Percentiles rank a stretch among this genome's conserved stretches.
phyloP scores from a whole-genome alignment of 2,329 filamentous ascomycete genomes.

The Pyricularia sp. region DNA sequence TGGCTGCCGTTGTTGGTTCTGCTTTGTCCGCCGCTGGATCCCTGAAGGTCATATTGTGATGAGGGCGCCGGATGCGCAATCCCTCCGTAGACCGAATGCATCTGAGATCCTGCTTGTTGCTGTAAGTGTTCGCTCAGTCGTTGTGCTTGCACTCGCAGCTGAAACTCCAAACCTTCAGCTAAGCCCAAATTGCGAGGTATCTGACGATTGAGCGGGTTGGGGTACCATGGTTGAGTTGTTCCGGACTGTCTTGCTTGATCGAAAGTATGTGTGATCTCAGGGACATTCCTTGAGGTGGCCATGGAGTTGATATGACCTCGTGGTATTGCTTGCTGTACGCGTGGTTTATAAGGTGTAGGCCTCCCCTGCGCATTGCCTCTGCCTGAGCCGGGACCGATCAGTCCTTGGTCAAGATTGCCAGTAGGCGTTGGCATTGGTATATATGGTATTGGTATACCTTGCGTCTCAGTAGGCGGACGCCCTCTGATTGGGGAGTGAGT shows the following conservation, averaged over 20 bases:
- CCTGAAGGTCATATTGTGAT: background rate
- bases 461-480: no score
- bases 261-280: background rate
- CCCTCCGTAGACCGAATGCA: background rate
- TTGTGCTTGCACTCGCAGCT: background rate
- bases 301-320: background rate
- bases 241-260: background rate
- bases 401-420: no score
- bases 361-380: background rate
- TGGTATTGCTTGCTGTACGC: background rate
- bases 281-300: background rate
- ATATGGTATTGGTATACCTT: no score
- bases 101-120: background rate
- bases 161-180: background rate
- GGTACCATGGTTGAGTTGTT: background rate
- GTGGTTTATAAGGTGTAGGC: background rate
- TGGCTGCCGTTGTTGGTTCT: background rate
- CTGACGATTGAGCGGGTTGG: background rate
- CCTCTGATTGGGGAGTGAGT: no score
- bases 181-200: background rate
- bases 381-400: no score
- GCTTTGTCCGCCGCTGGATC: background rate
- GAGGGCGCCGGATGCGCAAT: background rate
- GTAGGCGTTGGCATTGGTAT: no score
- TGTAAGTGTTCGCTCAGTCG: background rate